A percentile compares a stretch with the other conserved stretches of the same genome.
phyloP scores from a whole-genome alignment of 2,329 filamentous ascomycete species.

The Colletotrichum simmondsii region DNA sequence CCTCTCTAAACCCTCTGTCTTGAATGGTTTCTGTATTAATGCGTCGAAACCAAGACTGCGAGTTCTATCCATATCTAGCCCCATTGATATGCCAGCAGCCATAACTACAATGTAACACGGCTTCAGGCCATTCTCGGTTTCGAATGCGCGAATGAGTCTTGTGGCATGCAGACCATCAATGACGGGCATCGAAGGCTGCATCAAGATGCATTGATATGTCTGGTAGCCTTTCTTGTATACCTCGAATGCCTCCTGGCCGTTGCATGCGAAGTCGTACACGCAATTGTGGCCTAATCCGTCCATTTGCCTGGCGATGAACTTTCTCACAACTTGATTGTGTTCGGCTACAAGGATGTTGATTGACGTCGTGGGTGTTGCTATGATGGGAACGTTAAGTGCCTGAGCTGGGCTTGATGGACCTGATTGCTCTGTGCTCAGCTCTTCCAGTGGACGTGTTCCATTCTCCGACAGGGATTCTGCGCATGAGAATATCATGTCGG shows the following conservation, averaged over 20 bases:
- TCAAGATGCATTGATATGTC: conserved; percentile 43
- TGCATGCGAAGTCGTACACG: conserved; percentile 41
- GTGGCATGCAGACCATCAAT: conserved; percentile 53
- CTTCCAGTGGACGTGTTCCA: background rate
- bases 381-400: background rate
- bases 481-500: background rate
- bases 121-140: conserved; percentile 47
- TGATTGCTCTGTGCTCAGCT: background rate
- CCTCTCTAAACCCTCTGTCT: background rate
- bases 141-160: conserved; percentile 51
- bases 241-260: conserved; percentile 47
- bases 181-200: conserved; percentile 57
- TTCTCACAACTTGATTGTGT: background rate
- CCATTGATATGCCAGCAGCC: background rate
- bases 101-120: conserved; percentile 50
- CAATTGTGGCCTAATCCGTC: conserved; percentile 40
- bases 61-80: background rate
- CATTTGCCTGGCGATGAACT: background rate
- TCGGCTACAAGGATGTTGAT: background rate
- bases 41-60: background rate
- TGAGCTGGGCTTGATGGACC: background rate
- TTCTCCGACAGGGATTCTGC: background rate
- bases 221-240: conserved; percentile 39
- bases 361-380: background rate
- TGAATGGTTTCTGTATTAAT: background rate